Base-by-base conservation (phyloP, 106 monocot genomes). In the Platanthera guangdongensis region DNA sequence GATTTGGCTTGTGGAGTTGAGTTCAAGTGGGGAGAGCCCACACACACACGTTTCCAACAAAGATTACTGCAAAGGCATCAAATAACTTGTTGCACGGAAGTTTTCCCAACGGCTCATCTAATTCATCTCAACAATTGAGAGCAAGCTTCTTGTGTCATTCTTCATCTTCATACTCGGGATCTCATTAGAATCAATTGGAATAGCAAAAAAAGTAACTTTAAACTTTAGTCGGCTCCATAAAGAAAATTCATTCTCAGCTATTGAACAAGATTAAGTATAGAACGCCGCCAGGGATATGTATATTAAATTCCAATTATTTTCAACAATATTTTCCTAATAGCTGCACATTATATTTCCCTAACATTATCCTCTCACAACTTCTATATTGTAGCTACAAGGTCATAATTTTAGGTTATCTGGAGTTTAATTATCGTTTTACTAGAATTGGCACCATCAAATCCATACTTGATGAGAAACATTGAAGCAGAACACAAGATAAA, bases 391-490 rank as follows among this genome's bases (percentile, higher is more conserved):
- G 15, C 2, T 48, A n/a, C 46, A 70, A 48, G 15, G 16, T 48
- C 47, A n/a, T 18, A 70, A 48, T 70, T 39, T n/a, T n/a, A 70
- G 7, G 16, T 70, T 70, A 45, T 39, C 9, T 47, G 14, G 16
- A 47, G 70, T 16, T 25, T 22, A 32, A 30, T 65, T 65, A 65
- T 65, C 28, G 12, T 30, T 65, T 11, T 13, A 25, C 9, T 30
- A 32, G 32, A 65, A 65, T 30, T 32, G 12, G 28, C 5, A 65
- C 59, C 8, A 65, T 65, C 65, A 32, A 30, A n/a, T 10, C 25
- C 65, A 65, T 65, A 11, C 65, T 65, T 65, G 32, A 11, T 65
- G 65, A 30, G 65, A 65, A 65, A 65, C 32, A 11, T 65, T 32
- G 32, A 65, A 10, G 65, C 6, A 25, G 25, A 12, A 32, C 65